Percentiles rank a stretch among this genome's conserved stretches.
These are phyloP conservation scores for Hevea brasiliensis DNA, from an alignment of 345 rosid genomes.

Conservation along the genomic window DNA sequence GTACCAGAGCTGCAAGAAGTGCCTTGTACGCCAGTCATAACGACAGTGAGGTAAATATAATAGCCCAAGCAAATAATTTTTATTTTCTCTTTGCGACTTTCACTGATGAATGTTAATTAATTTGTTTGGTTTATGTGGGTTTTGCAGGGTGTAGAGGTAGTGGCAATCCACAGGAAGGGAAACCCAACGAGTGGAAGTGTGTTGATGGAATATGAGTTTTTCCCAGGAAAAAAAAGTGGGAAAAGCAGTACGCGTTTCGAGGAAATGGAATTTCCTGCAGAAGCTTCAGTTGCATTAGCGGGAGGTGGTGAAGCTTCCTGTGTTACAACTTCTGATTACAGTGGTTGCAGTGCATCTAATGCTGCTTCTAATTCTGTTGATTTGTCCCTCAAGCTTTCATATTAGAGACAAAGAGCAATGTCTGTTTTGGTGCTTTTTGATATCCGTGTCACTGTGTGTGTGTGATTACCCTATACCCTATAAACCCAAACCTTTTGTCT, in stretches of 20 bases:
- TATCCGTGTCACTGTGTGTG: too few species aligned
- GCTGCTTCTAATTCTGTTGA: slow-evolving; percentile 56
- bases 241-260: slow-evolving; percentile 34
- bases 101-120: neutral
- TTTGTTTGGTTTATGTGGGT: too few species aligned
- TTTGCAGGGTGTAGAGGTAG: slow-evolving; percentile 35
- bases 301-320: slow-evolving; percentile 30
- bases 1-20: slow-evolving; percentile 25
- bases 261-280: slow-evolving; percentile 37
- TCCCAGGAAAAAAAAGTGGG: slow-evolving; percentile 48
- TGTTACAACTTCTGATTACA: slow-evolving; percentile 14
- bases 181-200: slow-evolving; percentile 28
- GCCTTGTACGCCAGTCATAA: slow-evolving; percentile 19
- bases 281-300: neutral
- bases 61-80: neutral
- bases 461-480: too few species aligned
- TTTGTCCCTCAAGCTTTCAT: slow-evolving; percentile 84
- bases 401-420: slow-evolving; percentile 23
- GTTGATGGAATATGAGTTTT: slow-evolving; percentile 67
- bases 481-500: too few species aligned
- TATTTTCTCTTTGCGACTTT: neutral
- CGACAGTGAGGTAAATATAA: slow-evolving; percentile 25
- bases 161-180: slow-evolving; percentile 38
- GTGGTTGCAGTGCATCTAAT: slow-evolving; percentile 13
- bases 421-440: slow-evolving; percentile 12